Percentiles rank a stretch among this genome's conserved stretches.
Evolutionary conservation across 768 basidiomycete genomes (phyloP).

Genomic region (Inosperma sp.): DNA sequence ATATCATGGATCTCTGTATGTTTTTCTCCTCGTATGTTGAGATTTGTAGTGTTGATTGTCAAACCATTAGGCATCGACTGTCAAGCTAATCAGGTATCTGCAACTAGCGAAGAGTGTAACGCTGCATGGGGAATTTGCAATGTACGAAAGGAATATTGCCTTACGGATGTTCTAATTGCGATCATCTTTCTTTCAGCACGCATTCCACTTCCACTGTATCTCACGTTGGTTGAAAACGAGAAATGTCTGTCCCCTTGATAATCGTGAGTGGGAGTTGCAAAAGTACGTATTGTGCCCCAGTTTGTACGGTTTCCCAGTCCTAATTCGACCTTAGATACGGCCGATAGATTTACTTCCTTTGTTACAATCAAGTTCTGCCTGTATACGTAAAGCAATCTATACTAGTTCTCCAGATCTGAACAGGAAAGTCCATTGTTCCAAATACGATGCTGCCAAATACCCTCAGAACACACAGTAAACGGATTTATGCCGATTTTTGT

Average conservation of each 20-base stretch:
- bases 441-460: no score
- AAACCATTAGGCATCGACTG: conserved; percentile 88
- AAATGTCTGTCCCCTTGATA: conserved; percentile 92
- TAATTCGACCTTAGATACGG: conserved; percentile 34
- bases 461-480: no score
- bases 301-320: conserved; percentile 4
- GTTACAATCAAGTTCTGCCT: background rate
- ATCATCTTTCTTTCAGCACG: conserved; percentile 56
- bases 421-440: no score
- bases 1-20: conserved; percentile 99
- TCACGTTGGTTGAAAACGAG: conserved; percentile 98
- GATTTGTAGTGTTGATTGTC: background rate
- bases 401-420: no score
- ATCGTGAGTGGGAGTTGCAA: conserved; percentile 95
- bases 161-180: conserved; percentile 1
- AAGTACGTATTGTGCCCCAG: conserved; percentile 56
- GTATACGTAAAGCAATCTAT: no score
- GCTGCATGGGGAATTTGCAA: conserved; percentile 99
- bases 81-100: conserved; percentile 97
- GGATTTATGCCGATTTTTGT: no score
- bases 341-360: conserved; percentile 24
- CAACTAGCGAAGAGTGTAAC: conserved; percentile 94
- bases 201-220: conserved; percentile 99
- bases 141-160: conserved; percentile 41
- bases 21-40: conserved; percentile 8